phyloP scores from a whole-genome alignment of 345 rosid genomes.

The Firmiana major region DNA sequence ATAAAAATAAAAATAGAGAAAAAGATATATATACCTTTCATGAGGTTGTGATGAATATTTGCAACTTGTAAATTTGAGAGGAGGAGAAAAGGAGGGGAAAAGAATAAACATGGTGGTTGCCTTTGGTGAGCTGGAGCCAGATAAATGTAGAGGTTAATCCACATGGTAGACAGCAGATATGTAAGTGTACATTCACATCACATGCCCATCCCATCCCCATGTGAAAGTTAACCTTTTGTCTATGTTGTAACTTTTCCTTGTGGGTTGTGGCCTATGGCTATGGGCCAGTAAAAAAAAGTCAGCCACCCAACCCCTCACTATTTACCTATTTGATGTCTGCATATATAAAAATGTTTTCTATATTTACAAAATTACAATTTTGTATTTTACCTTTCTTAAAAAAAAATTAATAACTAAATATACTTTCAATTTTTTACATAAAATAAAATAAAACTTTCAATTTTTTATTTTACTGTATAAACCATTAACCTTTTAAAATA shows the following conservation, averaged over 20 bases:
- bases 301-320: background rate
- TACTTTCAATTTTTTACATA: too few relatives aligned
- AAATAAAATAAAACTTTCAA: too few relatives aligned
- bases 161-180: slow-evolving; percentile 53
- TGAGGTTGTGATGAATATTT: slow-evolving; percentile 7
- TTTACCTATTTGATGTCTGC: background rate
- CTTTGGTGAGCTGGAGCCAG: slow-evolving; percentile 57
- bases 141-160: slow-evolving; percentile 48
- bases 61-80: background rate
- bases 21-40: too few relatives aligned
- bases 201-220: slow-evolving; percentile 36
- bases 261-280: background rate
- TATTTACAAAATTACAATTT: too few relatives aligned
- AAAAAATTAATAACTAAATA: too few relatives aligned
- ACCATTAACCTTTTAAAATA: too few relatives aligned
- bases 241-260: slow-evolving; percentile 18
- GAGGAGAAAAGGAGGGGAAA: too few relatives aligned
- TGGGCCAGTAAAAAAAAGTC: slow-evolving; percentile 17
- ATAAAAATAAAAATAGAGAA: background rate
- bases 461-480: too few relatives aligned
- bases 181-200: slow-evolving; percentile 43
- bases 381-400: too few relatives aligned
- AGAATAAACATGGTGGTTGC: slow-evolving; percentile 30
- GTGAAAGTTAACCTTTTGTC: slow-evolving; percentile 42
- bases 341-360: too few relatives aligned